These are phyloP conservation scores for Magnolia changhungtana DNA, from an alignment of 164 flowering plant genomes.

Conservation along the genomic window DNA sequence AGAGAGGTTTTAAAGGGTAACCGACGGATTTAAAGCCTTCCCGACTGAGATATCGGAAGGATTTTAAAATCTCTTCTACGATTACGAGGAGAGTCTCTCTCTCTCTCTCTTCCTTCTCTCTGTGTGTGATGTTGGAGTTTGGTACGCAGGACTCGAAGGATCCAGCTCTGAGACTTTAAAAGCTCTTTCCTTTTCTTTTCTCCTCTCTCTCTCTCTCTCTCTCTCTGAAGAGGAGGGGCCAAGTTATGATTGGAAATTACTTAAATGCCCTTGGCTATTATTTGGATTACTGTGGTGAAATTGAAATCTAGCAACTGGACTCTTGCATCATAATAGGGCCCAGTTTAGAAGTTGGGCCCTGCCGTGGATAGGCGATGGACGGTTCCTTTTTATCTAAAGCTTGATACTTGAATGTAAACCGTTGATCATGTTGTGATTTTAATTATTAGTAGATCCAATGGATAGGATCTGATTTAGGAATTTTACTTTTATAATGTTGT, in stretches of 20 bases:
- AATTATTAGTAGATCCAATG: too few relatives aligned
- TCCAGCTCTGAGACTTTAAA: constrained; percentile 15
- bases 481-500: too few relatives aligned
- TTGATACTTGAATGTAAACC: too few relatives aligned
- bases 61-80: constrained; percentile 12
- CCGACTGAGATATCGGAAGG: constrained; percentile 12
- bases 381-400: too few relatives aligned
- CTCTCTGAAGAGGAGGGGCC: background rate
- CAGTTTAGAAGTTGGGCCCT: too few relatives aligned
- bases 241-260: background rate
- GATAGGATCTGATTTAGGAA: too few relatives aligned
- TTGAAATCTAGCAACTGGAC: too few relatives aligned
- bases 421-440: too few relatives aligned
- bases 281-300: too few relatives aligned
- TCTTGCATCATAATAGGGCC: too few relatives aligned
- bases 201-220: background rate
- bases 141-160: constrained; percentile 5
- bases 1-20: constrained; percentile 8
- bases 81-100: constrained; percentile 13
- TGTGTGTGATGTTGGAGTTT: background rate
- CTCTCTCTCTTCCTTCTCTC: background rate
- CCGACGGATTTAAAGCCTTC: constrained; percentile 21
- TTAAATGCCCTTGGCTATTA: background rate
- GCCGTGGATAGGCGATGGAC: too few relatives aligned
- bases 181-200: background rate